Base-by-base conservation (phyloP, 805 yeast species). In the Hagleromyces aurorensis region DNA sequence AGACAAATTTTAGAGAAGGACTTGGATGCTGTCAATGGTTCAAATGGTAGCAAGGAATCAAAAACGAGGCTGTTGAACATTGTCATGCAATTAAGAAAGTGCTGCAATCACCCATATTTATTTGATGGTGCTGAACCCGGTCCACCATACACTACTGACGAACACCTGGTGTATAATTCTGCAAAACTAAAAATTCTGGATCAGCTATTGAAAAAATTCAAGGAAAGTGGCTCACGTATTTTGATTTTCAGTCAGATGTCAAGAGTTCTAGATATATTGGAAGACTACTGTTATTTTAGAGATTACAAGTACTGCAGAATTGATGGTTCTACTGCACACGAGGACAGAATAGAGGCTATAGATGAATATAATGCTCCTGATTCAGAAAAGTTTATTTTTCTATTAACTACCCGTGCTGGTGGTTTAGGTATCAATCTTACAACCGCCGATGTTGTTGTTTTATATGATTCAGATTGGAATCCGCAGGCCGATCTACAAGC, bases 101-200 rank as follows among this genome's bases (percentile, higher is more conserved):
- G 91, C 53, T 81, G 89, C 59, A 81, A 81, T 46, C 93, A 81
- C 58, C 93, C 93, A 9, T 81, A 81, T 49, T 57, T 81, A 21
- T 81, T 81, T 46, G 91, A 81, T 52, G 93, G 93, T 24, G 91
- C 89, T 1, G 93, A 81, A 48, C 91, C 91, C 1, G 93, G 93
- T 8, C 93, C 93, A 12, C 93, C 93, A 13, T 81, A 64, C 45
- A 81, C 91, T 6, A 81, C 89, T 0, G 93, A 81, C 54, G 91
- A 81, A 50, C 93, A 81, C 59, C 64, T 81, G 51, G 76, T 81
- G 19, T 78, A 55, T 54, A 81, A 81, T 51, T 67, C 86, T 4
- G 78, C 75, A 32, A 81, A 81, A 50, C 67, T 81, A 68, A 66
- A 76, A 27, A 78, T 81, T 14, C 61, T 81, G 47, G 93, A 81